Base-by-base conservation (phyloP, 257 asterid genomes). In the Nicotiana obtusifolia region DNA sequence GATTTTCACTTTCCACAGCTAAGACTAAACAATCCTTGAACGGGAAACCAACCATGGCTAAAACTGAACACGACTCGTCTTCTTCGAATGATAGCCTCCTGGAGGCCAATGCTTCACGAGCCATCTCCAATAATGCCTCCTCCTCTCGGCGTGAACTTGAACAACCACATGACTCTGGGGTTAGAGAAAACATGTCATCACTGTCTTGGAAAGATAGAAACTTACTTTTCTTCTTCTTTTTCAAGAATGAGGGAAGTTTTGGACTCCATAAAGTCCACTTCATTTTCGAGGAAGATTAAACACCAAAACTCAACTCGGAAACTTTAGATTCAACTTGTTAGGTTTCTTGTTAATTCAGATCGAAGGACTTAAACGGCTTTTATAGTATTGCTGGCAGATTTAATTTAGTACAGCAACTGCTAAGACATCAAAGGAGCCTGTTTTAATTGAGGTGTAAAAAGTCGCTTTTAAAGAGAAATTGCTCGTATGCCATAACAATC, bases 61-160 rank as follows among this genome's bases (percentile, higher is more conserved):
- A 75, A 22, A 67, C 62, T 0, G 83, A 81, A 81, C 83, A 65
- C 17, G 83, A 81, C 4, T 81, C 83, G 13, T 81, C 66, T 30
- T 24, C 26, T 61, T 81, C 83, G 26, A 81, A 68, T 9, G 83
- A 67, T 28, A 81, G 26, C 17, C 83, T 81, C 31, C 65, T 81
- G 24, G 83, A 67, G 22, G 77, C 69, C 83, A 81, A 35, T 10
- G 83, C 79, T 61, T 67, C 67, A 13, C n/a, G 30, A 14, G 78
- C 78, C 78, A 73, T 73, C 37, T 22, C 78, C 37, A 73, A 73
- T 73, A 56, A 3, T 52, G 56, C 56, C 0, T 52, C 60, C 14
- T 41, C 59, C 8, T 69, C 78, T 41, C n/a, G 31, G 13, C 19
- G 10, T 60, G 61, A 54, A 54, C 2, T 17, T 54, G 17, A 17